Percentiles rank a stretch among this genome's conserved stretches.
phyloP scores from a whole-genome alignment of 768 basidiomycete species.

The Tricholoma matsutake region DNA sequence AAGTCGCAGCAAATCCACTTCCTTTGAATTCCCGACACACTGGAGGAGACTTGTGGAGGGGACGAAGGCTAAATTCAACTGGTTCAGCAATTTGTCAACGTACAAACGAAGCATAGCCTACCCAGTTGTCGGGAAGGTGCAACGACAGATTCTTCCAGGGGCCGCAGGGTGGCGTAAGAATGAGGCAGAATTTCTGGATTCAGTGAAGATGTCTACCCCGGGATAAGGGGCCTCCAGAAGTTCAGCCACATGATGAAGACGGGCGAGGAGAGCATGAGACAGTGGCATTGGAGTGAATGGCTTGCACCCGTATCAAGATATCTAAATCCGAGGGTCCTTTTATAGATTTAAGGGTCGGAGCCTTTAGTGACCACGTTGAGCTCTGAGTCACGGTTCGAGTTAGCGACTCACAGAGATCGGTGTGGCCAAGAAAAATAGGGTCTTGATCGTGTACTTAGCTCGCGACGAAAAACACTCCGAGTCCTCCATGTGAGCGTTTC shows the following conservation, averaged over 20 bases:
- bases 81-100: not conserved
- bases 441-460: too few species aligned
- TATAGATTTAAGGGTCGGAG: too few species aligned
- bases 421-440: too few species aligned
- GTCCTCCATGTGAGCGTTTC: too few species aligned
- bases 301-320: not conserved
- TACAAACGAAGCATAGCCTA: slow-evolving; percentile 12
- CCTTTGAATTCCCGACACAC: slow-evolving; percentile 31
- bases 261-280: slow-evolving; percentile 27
- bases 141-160: slow-evolving; percentile 42
- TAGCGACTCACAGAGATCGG: too few species aligned
- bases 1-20: slow-evolving; percentile 43
- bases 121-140: slow-evolving; percentile 41
- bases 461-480: too few species aligned
- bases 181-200: slow-evolving; percentile 40
- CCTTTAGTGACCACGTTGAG: too few species aligned
- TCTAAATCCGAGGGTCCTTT: too few species aligned
- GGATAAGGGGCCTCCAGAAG: slow-evolving; percentile 40
- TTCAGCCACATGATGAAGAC: slow-evolving; percentile 39
- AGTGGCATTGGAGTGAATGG: not conserved
- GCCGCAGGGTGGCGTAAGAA: slow-evolving; percentile 42
- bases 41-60: slow-evolving; percentile 34
- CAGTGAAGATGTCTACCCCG: slow-evolving; percentile 38
- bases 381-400: too few species aligned
- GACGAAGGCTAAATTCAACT: slow-evolving; percentile 28